A percentile compares a stretch with the other conserved stretches of the same genome.
phyloP scores from a whole-genome alignment of 2,329 filamentous ascomycete genomes.

The Phaeosphaeria sp. region DNA sequence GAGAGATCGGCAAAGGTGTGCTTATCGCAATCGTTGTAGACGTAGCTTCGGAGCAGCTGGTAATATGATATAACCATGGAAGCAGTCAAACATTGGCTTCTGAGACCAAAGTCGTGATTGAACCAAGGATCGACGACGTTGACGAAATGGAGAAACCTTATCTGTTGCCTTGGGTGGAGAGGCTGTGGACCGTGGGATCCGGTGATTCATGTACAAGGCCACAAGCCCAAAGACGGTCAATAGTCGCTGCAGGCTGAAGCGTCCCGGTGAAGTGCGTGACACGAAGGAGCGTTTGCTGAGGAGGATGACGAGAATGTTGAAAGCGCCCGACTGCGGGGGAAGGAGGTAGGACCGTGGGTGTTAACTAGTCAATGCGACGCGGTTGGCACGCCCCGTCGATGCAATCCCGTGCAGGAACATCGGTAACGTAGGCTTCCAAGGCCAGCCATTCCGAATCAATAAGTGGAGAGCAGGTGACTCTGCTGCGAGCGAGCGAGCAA shows the following conservation, averaged over 20 bases:
- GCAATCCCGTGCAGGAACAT: slow-evolving; percentile 5
- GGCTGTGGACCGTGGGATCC: slow-evolving; percentile 18
- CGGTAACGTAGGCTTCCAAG: slow-evolving; percentile 2
- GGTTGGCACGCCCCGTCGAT: slow-evolving; percentile 1
- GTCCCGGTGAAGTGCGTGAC: slow-evolving; percentile 6
- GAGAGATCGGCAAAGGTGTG: not conserved
- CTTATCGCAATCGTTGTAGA: not conserved
- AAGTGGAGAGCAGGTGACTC: slow-evolving; percentile 7
- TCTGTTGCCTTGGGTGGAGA: slow-evolving; percentile 19
- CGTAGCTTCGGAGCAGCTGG: too few relatives aligned
- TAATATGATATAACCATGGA: too few relatives aligned
- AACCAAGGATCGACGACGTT: not conserved
- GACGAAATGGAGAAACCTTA: slow-evolving; percentile 17
- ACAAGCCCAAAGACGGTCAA: slow-evolving; percentile 13
- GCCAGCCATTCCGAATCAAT: slow-evolving; percentile 1
- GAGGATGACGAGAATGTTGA: not conserved
- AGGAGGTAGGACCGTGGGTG: not conserved
- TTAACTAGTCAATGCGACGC: slow-evolving; percentile 2
- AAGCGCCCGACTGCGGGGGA: slow-evolving; percentile 1
- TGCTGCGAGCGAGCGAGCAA: not conserved
- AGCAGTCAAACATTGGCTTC: not conserved
- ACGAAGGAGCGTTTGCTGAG: slow-evolving; percentile 12
- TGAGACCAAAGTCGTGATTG: too few relatives aligned
- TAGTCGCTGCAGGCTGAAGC: slow-evolving; percentile 8
- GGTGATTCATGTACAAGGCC: slow-evolving; percentile 25